Evolutionary conservation across 129 eudicot species (phyloP).

Genomic region (Ambrosia artemisiifolia): DNA sequence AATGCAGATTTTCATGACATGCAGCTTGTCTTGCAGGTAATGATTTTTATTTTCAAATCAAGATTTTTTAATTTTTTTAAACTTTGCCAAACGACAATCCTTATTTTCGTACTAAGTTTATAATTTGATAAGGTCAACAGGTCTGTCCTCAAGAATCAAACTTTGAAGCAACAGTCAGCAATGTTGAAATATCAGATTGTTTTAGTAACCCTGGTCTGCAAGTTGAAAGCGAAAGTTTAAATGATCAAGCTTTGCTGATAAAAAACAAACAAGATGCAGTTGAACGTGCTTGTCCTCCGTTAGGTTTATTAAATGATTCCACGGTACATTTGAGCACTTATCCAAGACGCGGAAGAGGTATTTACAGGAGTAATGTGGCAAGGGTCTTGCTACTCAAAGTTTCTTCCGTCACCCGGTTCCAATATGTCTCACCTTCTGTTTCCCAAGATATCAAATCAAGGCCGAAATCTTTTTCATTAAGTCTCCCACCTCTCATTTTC

Average conservation of each 20-base stretch:
- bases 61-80: not conserved
- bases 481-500: constrained; percentile 64
- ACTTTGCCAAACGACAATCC: not conserved
- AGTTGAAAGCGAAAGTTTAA: constrained; percentile 15
- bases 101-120: constrained; percentile 25
- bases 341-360: constrained; percentile 29
- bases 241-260: constrained; percentile 34
- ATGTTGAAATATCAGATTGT: constrained; percentile 63
- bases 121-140: constrained; percentile 56
- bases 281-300: constrained; percentile 46
- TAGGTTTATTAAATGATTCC: constrained; percentile 4
- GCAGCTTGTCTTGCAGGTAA: constrained; percentile 65
- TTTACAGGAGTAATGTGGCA: constrained; percentile 41
- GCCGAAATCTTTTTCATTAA: constrained; percentile 55
- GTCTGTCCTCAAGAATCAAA: constrained; percentile 67
- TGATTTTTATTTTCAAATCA: constrained; percentile 3
- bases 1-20: constrained; percentile 50
- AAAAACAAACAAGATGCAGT: constrained; percentile 62
- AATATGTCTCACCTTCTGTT: constrained; percentile 36
- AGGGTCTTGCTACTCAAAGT: constrained; percentile 61
- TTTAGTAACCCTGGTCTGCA: constrained; percentile 28
- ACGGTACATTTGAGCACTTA: constrained; percentile 3
- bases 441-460: constrained; percentile 20
- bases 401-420: constrained; percentile 43
- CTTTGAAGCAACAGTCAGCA: constrained; percentile 63